Evolutionary conservation across 441 rosid species (phyloP).

Genomic region (Jatropha multifida): DNA sequence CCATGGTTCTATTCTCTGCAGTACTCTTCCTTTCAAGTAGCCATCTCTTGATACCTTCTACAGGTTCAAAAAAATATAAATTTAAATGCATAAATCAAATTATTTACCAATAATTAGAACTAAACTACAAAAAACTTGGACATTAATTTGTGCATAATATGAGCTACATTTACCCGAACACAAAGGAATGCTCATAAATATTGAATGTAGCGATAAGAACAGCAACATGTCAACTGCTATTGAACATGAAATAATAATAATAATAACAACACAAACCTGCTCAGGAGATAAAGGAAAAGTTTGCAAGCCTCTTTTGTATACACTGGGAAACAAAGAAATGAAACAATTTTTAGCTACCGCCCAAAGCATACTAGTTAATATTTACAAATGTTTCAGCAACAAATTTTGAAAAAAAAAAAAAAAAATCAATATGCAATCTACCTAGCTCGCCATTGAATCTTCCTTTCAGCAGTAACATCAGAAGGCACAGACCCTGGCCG

Average conservation of each 20-base stretch:
- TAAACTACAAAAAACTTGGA: neutral
- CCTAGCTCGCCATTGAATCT: slow-evolving; percentile 72
- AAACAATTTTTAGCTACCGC: neutral
- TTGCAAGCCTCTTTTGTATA: slow-evolving; percentile 43
- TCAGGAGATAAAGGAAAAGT: slow-evolving; percentile 43
- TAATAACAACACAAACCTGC: slow-evolving; percentile 30
- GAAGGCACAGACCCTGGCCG: slow-evolving; percentile 44
- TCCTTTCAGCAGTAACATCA: slow-evolving; percentile 40
- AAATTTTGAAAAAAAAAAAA: neutral
- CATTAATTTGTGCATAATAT: neutral
- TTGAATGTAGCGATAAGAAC: neutral
- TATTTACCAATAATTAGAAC: neutral
- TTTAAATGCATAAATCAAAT: neutral
- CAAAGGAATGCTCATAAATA: neutral
- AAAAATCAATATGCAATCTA: slow-evolving; percentile 17
- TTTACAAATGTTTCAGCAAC: neutral
- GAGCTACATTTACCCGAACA: neutral
- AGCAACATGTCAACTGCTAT: neutral
- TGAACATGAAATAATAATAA: neutral
- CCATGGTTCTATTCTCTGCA: slow-evolving; percentile 64
- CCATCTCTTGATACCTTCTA: slow-evolving; percentile 35
- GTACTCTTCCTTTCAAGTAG: slow-evolving; percentile 34
- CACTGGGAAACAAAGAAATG: slow-evolving; percentile 32
- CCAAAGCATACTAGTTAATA: neutral
- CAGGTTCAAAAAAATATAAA: slow-evolving; percentile 8